Evolutionary conservation across 176 grass and related monocot species (phyloP).

Genomic region (Leersia perrieri): DNA sequence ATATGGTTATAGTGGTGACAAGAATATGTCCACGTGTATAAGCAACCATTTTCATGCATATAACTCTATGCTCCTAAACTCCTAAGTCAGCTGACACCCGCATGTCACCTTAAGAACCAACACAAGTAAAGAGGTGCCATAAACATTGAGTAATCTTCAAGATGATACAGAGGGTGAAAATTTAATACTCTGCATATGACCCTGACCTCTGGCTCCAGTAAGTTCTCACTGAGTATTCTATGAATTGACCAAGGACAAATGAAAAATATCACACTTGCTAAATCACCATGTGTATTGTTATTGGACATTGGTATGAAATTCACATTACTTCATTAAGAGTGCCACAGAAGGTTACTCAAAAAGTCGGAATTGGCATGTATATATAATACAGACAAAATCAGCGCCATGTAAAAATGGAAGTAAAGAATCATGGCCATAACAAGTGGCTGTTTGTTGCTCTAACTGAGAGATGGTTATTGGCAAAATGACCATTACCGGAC

Average conservation of each 20-base stretch:
- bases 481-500: constrained; percentile 53
- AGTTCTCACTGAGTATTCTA: neutral
- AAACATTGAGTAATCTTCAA: neutral
- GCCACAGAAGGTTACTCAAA: neutral
- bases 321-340: neutral
- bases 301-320: neutral
- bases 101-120: neutral
- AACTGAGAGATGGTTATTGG: neutral
- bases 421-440: neutral
- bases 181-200: neutral
- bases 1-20: constrained; percentile 7
- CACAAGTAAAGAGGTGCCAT: neutral
- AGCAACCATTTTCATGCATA: neutral
- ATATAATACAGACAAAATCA: neutral
- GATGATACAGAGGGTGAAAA: neutral
- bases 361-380: neutral
- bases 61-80: constrained; percentile 2
- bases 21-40: neutral
- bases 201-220: neutral
- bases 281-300: neutral
- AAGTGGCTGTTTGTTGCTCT: neutral
- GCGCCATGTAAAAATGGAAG: neutral
- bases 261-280: neutral
- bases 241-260: neutral
- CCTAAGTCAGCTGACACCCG: neutral